A percentile compares a stretch with the other conserved stretches of the same genome.
phyloP scores from a whole-genome alignment of 495 filamentous ascomycete species.

The Cercophora newfieldiana region DNA sequence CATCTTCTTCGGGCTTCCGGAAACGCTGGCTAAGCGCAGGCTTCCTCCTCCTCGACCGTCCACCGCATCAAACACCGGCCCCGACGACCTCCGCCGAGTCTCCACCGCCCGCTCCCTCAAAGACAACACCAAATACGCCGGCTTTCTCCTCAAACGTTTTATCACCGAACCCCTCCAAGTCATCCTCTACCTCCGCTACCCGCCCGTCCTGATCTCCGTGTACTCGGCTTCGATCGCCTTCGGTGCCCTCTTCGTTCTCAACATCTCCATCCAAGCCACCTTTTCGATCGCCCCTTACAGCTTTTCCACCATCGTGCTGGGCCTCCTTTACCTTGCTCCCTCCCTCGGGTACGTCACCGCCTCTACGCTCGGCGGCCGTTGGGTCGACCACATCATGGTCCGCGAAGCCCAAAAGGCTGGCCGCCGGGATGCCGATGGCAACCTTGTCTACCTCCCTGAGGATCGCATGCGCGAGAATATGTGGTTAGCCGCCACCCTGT shows the following conservation, averaged over 20 bases:
- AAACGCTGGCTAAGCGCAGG: conserved; percentile 55
- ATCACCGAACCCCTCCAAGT: conserved; percentile 81
- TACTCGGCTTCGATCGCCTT: conserved; percentile 84
- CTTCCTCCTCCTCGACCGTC: background rate
- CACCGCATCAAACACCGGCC: conserved; percentile 7
- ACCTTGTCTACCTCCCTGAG: conserved; percentile 73
- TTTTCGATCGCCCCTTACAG: conserved; percentile 75
- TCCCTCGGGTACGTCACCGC: conserved; percentile 76
- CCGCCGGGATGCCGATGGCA: conserved; percentile 68
- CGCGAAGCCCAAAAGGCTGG: conserved; percentile 72
- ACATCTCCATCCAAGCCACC: conserved; percentile 76
- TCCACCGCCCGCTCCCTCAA: conserved; percentile 65
- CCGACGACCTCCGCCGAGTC: conserved; percentile 49
- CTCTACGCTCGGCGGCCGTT: conserved; percentile 73
- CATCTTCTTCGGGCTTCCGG: conserved; percentile 68
- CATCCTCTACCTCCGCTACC: conserved; percentile 75
- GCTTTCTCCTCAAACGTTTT: conserved; percentile 59
- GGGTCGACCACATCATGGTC: conserved; percentile 90
- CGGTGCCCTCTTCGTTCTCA: conserved; percentile 79
- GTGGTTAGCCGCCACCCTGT: conserved; percentile 75
- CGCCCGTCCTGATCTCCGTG: conserved; percentile 77
- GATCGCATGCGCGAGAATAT: conserved; percentile 91
- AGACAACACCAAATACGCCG: conserved; percentile 52
- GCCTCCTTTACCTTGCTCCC: conserved; percentile 79
- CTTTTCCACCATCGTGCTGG: conserved; percentile 71